Evolutionary conservation across 495 filamentous ascomycete genomes (phyloP).

Genomic region (Hypoxylon crocopeplum): DNA sequence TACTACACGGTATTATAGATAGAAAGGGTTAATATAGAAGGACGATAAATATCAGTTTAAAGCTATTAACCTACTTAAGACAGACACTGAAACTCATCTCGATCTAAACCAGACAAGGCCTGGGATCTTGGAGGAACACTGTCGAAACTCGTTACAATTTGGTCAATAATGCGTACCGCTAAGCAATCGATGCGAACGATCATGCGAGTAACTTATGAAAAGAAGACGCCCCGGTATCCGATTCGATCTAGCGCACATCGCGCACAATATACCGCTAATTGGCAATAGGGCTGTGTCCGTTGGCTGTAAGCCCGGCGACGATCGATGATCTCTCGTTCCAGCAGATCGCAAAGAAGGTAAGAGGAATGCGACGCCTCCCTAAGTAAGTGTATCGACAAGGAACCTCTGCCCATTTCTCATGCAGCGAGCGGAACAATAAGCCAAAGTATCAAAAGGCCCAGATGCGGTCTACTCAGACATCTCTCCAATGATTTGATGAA

Average conservation of each 20-base stretch:
- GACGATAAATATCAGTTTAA: too few species aligned
- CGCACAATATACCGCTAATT: too few species aligned
- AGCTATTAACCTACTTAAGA: too few species aligned
- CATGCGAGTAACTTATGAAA: too few species aligned
- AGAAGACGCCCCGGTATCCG: too few species aligned
- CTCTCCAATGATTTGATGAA: not conserved
- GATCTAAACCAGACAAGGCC: conserved; percentile 5
- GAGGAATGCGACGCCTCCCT: too few species aligned
- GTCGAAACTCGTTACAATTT: not conserved
- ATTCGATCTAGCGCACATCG: too few species aligned
- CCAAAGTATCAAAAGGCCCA: too few species aligned
- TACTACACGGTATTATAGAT: too few species aligned
- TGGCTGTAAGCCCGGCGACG: conserved; percentile 18
- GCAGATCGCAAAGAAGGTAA: conserved; percentile 11
- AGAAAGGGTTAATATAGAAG: too few species aligned
- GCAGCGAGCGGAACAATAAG: conserved; percentile 5
- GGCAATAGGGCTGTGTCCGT: conserved; percentile 25
- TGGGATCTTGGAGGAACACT: conserved; percentile 4
- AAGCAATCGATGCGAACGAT: too few species aligned
- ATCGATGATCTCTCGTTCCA: conserved; percentile 33
- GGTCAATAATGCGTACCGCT: not conserved
- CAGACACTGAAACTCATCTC: conserved; percentile 14
- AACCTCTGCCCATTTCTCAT: conserved; percentile 12
- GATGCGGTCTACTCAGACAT: too few species aligned
- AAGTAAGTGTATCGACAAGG: conserved; percentile 14